Conservation (phyloP, 352 stramenopile species). For the Globisporangium iwayamae region DNA sequence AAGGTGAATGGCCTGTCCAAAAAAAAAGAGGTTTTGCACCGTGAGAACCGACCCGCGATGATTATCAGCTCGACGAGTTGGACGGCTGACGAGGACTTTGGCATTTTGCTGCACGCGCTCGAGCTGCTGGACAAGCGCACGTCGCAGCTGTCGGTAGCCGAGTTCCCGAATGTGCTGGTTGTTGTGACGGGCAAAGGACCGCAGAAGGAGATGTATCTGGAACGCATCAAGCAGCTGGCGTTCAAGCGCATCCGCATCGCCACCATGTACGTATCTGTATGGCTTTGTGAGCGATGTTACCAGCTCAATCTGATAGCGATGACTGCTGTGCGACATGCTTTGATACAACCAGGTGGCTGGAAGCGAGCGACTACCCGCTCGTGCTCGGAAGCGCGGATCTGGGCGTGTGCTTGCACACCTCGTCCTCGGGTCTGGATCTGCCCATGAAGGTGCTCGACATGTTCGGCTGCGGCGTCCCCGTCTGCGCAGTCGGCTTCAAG, state of each 20-base stretch:
- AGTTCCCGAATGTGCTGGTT: slow-evolving; percentile 86
- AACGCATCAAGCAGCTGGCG: slow-evolving; percentile 64
- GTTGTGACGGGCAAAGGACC: slow-evolving; percentile 98
- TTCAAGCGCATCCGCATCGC: slow-evolving; percentile 80
- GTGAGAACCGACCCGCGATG: slow-evolving; percentile 59
- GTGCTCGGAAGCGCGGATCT: slow-evolving; percentile 94
- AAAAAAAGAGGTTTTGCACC: slow-evolving; percentile 34
- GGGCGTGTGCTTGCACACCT: slow-evolving; percentile 98
- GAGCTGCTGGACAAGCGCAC: slow-evolving; percentile 63
- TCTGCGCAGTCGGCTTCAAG: slow-evolving; percentile 94
- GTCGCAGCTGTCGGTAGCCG: slow-evolving; percentile 23
- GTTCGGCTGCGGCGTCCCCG: slow-evolving; percentile 96
- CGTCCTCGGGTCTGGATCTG: slow-evolving; percentile 96
- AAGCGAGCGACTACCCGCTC: slow-evolving; percentile 95
- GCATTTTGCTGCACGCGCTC: slow-evolving; percentile 93
- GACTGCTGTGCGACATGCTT: neutral
- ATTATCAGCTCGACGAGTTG: slow-evolving; percentile 96
- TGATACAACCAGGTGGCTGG: slow-evolving; percentile 85
- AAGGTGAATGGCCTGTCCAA: slow-evolving; percentile 23
- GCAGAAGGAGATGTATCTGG: slow-evolving; percentile 89
- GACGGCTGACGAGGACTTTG: slow-evolving; percentile 99
- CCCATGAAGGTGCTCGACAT: slow-evolving; percentile 99
- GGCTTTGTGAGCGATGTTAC: neutral
- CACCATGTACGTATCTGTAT: slow-evolving; percentile 59
- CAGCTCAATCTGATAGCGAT: neutral